A percentile compares a stretch with the other conserved stretches of the same genome.
These are phyloP conservation scores for Toxoplasma gondii DNA, from an alignment of 169 alveolate species.

Conservation along the genomic window DNA sequence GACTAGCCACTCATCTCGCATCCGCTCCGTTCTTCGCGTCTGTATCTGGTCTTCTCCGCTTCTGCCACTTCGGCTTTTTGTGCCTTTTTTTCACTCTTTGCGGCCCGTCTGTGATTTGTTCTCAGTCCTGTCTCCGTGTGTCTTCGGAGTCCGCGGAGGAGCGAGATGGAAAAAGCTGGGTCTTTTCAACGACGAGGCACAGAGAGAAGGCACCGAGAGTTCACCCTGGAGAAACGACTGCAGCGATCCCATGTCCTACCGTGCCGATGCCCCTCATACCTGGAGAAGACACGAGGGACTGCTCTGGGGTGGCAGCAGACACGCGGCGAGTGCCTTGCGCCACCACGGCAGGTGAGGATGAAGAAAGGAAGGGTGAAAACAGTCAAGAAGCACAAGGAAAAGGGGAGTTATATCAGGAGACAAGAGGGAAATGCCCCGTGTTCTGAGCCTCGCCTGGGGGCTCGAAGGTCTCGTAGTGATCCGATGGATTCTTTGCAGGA, in stretches of 20 bases:
- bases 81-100: too few relatives aligned
- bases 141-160: neutral
- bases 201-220: neutral
- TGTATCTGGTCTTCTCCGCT: too few relatives aligned
- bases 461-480: too few relatives aligned
- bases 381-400: too few relatives aligned
- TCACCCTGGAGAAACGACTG: neutral
- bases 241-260: neutral
- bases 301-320: neutral
- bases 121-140: neutral
- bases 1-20: neutral
- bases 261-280: neutral
- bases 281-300: neutral
- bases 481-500: too few relatives aligned
- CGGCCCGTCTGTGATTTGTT: too few relatives aligned
- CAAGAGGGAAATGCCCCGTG: too few relatives aligned
- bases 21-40: neutral
- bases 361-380: neutral
- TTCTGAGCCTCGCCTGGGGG: too few relatives aligned
- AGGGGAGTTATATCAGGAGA: too few relatives aligned
- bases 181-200: neutral
- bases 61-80: neutral
- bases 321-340: neutral
- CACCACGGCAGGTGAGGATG: neutral
- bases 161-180: neutral